Conservation (phyloP, 2,329 filamentous ascomycete genomes). For the Aspergillus pseudoviridinutans region DNA sequence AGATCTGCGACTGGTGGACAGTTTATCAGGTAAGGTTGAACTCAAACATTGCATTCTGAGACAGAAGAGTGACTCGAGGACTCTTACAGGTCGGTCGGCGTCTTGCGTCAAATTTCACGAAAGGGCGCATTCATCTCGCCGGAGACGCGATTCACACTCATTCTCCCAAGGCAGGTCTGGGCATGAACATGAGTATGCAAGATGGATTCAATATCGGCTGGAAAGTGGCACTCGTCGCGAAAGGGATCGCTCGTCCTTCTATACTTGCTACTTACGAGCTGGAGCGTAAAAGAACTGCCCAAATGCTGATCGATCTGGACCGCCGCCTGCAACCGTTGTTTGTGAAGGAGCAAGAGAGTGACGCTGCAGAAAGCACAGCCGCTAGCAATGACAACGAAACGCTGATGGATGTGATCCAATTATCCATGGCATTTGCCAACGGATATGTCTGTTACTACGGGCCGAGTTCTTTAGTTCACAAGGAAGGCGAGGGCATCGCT, state of each 20-base stretch:
- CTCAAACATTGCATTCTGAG: too few relatives aligned
- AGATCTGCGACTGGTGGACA: slow-evolving; percentile 13
- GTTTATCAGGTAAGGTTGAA: slow-evolving; percentile 4
- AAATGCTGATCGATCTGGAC: slow-evolving; percentile 62
- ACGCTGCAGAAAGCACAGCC: neutral
- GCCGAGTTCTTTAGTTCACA: slow-evolving; percentile 4
- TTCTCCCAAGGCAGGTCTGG: slow-evolving; percentile 9
- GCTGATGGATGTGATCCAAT: slow-evolving; percentile 1
- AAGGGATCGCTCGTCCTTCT: slow-evolving; percentile 31
- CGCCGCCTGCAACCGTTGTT: slow-evolving; percentile 25
- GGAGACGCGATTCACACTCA: slow-evolving; percentile 11
- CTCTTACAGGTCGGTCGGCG: slow-evolving; percentile 7
- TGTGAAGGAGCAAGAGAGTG: neutral
- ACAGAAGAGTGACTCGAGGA: neutral
- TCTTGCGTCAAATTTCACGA: slow-evolving; percentile 5
- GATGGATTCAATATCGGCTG: slow-evolving; percentile 51
- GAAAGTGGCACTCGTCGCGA: slow-evolving; percentile 50
- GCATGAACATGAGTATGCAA: slow-evolving; percentile 43
- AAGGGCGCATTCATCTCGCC: slow-evolving; percentile 8
- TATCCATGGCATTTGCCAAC: slow-evolving; percentile 3
- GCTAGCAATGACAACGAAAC: neutral
- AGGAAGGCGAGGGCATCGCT: neutral
- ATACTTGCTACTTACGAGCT: slow-evolving; percentile 49
- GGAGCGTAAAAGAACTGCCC: slow-evolving; percentile 56
- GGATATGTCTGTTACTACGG: slow-evolving; percentile 4